Conservation (phyloP, 495 filamentous ascomycete genomes). For the Parathielavia appendiculata region DNA sequence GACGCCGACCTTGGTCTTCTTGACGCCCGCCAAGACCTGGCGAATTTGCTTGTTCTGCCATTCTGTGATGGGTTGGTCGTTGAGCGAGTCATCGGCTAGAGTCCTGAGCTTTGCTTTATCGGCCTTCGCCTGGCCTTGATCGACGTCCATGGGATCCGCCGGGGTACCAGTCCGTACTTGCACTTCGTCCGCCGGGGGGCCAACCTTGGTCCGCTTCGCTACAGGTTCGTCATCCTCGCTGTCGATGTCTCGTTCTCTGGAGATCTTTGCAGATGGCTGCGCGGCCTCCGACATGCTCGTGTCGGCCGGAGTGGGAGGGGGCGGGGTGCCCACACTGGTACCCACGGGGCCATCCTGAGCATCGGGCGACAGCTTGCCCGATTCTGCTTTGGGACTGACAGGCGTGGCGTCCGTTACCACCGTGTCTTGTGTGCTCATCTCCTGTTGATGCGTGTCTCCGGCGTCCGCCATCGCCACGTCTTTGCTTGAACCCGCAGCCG, state of each 20-base stretch:
- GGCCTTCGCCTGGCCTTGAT: neutral
- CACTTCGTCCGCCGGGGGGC: conserved; percentile 24
- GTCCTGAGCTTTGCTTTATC: conserved; percentile 19
- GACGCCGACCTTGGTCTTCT: conserved; percentile 70
- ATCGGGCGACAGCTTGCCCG: conserved; percentile 8
- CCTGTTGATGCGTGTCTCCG: conserved; percentile 4
- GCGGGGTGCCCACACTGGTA: conserved; percentile 14
- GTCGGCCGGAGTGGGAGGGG: conserved; percentile 27
- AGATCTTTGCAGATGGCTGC: conserved; percentile 46
- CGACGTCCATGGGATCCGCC: conserved; percentile 22
- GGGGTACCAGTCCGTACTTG: conserved; percentile 19
- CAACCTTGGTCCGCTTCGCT: conserved; percentile 65
- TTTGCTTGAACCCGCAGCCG: conserved; percentile 9
- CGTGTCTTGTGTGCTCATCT: conserved; percentile 28
- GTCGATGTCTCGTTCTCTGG: conserved; percentile 69
- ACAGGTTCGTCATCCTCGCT: conserved; percentile 68
- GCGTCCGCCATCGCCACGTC: conserved; percentile 34
- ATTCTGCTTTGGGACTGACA: conserved; percentile 27
- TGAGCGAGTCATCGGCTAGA: conserved; percentile 24
- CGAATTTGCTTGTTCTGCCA: conserved; percentile 45
- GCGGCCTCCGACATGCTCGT: conserved; percentile 36
- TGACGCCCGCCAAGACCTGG: conserved; percentile 60
- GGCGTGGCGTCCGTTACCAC: conserved; percentile 21
- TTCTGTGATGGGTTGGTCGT: conserved; percentile 39
- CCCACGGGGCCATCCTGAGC: conserved; percentile 15